A percentile compares a stretch with the other conserved stretches of the same genome.
These are phyloP conservation scores for Emmonsia crescens DNA, from an alignment of 2,329 filamentous ascomycete species.

Conservation along the genomic window DNA sequence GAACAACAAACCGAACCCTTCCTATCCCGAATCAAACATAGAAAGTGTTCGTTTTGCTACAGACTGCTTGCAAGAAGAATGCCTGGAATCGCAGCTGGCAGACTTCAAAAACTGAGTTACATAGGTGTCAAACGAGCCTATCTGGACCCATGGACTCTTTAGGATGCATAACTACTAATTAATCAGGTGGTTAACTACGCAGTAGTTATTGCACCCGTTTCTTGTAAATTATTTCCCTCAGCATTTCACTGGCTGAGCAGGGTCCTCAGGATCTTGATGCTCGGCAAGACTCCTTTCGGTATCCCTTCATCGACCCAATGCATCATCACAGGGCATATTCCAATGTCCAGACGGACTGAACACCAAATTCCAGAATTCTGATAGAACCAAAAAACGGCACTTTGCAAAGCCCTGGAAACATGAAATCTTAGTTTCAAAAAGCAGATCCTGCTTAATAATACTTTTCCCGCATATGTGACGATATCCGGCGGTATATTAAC, in stretches of 20 bases:
- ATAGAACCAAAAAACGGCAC: background rate
- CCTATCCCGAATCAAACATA: background rate
- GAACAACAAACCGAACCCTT: background rate
- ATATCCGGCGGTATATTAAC: background rate
- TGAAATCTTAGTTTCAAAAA: background rate
- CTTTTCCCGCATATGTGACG: background rate
- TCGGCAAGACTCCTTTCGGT: background rate
- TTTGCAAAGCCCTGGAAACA: background rate
- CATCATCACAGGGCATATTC: background rate
- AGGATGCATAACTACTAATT: background rate
- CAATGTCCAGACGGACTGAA: background rate
- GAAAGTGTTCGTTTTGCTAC: background rate
- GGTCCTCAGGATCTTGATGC: background rate
- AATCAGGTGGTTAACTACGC: background rate
- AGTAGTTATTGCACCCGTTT: background rate
- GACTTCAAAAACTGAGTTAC: background rate
- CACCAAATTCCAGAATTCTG: background rate
- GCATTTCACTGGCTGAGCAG: background rate
- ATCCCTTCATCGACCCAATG: background rate
- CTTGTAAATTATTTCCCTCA: background rate
- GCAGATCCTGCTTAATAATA: background rate
- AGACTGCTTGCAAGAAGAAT: background rate
- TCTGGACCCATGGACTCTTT: background rate
- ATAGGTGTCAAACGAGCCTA: background rate
- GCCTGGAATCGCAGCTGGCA: background rate